A percentile compares a stretch with the other conserved stretches of the same genome.
Evolutionary conservation across 2,329 filamentous ascomycete species (phyloP).

Genomic region (Fusarium tanahbumbuense): DNA sequence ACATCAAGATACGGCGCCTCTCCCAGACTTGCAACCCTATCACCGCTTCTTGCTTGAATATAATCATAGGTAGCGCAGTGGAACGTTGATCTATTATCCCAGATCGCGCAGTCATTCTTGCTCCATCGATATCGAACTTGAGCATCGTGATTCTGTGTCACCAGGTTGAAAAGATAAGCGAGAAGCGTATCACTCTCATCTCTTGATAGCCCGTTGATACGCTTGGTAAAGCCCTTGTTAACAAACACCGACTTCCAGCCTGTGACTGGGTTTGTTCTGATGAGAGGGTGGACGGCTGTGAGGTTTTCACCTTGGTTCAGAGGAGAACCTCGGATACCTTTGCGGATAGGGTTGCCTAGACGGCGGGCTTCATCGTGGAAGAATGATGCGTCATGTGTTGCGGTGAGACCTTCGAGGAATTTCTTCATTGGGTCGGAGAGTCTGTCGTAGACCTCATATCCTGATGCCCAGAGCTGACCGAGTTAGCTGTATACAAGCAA

Average conservation of each 20-base stretch:
- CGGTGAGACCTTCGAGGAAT: constrained; percentile 62
- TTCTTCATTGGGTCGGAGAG: constrained; percentile 61
- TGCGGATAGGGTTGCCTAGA: constrained; percentile 59
- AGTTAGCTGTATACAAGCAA: constrained; percentile 48
- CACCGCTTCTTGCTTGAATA: constrained; percentile 52
- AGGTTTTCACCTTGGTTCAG: constrained; percentile 67
- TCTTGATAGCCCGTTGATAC: constrained; percentile 65
- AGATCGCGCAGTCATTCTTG: constrained; percentile 69
- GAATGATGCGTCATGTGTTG: constrained; percentile 59
- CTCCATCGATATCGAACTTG: constrained; percentile 67
- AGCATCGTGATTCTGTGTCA: constrained; percentile 67
- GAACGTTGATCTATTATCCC: constrained; percentile 70
- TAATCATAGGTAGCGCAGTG: constrained; percentile 73
- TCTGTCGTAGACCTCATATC: constrained; percentile 69
- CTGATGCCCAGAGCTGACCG: constrained; percentile 68
- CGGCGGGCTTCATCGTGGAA: constrained; percentile 63
- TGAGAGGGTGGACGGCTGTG: constrained; percentile 62
- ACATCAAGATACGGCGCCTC: constrained; percentile 58
- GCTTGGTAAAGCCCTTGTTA: constrained; percentile 63
- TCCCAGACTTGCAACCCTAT: constrained; percentile 56
- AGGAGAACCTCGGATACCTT: constrained; percentile 63
- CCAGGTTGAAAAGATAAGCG: constrained; percentile 59
- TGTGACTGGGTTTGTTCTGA: constrained; percentile 70
- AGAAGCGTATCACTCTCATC: constrained; percentile 66
- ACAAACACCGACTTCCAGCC: constrained; percentile 68